phyloP scores from a whole-genome alignment of 2,329 filamentous ascomycete species.

The Ophiocordyceps sinensis region DNA sequence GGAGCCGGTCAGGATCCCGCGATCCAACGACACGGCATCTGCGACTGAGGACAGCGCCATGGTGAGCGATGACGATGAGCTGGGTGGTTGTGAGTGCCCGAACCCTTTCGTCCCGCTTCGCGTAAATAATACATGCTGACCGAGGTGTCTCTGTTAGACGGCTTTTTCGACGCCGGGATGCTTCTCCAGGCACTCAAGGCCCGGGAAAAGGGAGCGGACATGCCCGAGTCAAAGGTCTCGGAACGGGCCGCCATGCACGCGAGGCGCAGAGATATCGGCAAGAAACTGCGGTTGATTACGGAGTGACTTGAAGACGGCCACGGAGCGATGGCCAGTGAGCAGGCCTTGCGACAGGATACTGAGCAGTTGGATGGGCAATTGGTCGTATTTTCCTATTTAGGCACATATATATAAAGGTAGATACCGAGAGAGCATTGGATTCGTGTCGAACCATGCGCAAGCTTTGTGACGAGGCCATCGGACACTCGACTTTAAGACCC shows the following conservation, averaged over 20 bases:
- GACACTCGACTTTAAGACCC: too few species aligned
- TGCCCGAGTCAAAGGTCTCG: slow-evolving; percentile 27
- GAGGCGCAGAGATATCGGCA: slow-evolving; percentile 53
- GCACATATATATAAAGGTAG: too few species aligned
- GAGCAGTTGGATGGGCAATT: too few species aligned
- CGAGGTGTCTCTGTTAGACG: slow-evolving; percentile 41
- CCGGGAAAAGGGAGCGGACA: slow-evolving; percentile 38
- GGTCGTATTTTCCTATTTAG: too few species aligned
- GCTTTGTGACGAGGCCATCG: too few species aligned
- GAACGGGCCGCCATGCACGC: slow-evolving; percentile 46
- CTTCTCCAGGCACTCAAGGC: slow-evolving; percentile 75
- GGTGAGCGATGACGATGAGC: slow-evolving; percentile 71
- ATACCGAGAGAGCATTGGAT: too few species aligned
- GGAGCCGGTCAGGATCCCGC: slow-evolving; percentile 27
- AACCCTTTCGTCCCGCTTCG: neutral
- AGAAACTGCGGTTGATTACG: slow-evolving; percentile 42
- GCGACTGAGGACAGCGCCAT: slow-evolving; percentile 55
- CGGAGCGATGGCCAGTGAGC: too few species aligned
- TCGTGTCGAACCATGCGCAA: neutral
- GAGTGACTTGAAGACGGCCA: slow-evolving; percentile 3
- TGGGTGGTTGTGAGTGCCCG: slow-evolving; percentile 73
- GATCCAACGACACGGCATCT: slow-evolving; percentile 36
- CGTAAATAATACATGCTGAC: neutral
- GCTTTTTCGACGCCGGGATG: slow-evolving; percentile 96
- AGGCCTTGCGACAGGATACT: too few species aligned